A percentile compares a stretch with the other conserved stretches of the same genome.
phyloP scores from a whole-genome alignment of 2,329 filamentous ascomycete species.

The Aureobasidium musti region DNA sequence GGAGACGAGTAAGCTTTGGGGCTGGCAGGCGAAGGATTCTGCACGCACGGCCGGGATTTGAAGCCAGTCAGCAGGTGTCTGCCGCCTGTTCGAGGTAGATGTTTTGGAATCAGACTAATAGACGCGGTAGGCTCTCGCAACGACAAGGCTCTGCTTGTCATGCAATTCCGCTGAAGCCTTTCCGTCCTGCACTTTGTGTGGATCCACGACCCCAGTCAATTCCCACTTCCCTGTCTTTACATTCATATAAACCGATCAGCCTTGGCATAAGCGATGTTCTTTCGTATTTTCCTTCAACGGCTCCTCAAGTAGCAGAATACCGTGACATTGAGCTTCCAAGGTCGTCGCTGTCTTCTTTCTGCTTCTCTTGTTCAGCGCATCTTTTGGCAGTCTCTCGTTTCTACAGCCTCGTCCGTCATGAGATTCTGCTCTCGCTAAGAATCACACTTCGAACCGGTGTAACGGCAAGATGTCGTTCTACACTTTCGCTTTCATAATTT shows the following conservation, averaged over 20 bases:
- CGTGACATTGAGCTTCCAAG: constrained; percentile 14
- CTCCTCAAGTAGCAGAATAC: constrained; percentile 12
- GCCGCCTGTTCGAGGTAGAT: constrained; percentile 16
- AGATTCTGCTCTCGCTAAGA: background rate
- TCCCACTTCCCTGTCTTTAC: constrained; percentile 19
- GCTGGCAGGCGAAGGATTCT: constrained; percentile 24
- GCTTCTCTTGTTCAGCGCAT: background rate
- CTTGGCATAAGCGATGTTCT: constrained; percentile 25
- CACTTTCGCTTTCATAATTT: constrained; percentile 8
- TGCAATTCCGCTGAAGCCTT: constrained; percentile 9
- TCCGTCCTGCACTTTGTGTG: constrained; percentile 10
- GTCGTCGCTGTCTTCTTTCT: background rate
- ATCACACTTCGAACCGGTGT: background rate
- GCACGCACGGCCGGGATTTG: constrained; percentile 23
- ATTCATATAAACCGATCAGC: constrained; percentile 12
- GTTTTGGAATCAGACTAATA: constrained; percentile 9
- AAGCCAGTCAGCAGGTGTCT: constrained; percentile 27
- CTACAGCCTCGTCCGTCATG: background rate
- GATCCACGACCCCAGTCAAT: constrained; percentile 9
- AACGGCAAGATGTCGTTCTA: constrained; percentile 16
- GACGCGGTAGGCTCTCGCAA: constrained; percentile 17
- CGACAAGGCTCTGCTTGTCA: constrained; percentile 7
- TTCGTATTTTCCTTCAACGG: constrained; percentile 6
- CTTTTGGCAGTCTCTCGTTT: constrained; percentile 21
- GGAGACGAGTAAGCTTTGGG: constrained; percentile 22